Base-by-base conservation (phyloP, 2,329 filamentous ascomycete genomes). In the Paramyrothecium roridum region DNA sequence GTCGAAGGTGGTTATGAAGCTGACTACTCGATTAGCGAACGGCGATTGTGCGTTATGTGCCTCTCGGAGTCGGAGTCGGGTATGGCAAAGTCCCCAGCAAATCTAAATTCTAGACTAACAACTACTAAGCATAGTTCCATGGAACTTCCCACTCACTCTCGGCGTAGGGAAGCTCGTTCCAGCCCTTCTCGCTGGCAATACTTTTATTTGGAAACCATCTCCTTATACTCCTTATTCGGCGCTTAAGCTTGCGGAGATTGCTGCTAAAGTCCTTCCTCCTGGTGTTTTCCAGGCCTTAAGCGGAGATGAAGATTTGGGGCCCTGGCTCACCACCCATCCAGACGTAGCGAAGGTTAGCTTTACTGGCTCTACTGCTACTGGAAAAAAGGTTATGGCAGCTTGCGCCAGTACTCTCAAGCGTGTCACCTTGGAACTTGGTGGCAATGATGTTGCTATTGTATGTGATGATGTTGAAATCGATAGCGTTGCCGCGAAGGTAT, bases 291-390 rank as follows among this genome's bases (percentile, higher is more conserved):
- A 87, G 63, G 80, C 75, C 1, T 68, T 88, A 2, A 81, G 79
- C 54, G 85, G 85, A 16, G 81, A 82, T 50, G 84, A 87, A 59
- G 71, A 77, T 54, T 78, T 88, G 11, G 85, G 84, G 8, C 82
- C 80, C 1, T 76, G 75, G 76, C 69, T 88, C 56, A 85, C 82
- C 0, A 65, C 64, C 16, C 84, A 88, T 63, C 81, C 82, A 0
- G 81, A 74, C 45, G 77, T 87, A 54, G 76, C 78, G 56, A 87
- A 85, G 74, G 80, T 88, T 68, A 77, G 74, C 64, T 87, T 88
- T 70, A 87, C 85, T 0, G 84, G 85, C 10, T 85, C 81, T 16
- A 81, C 74, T 43, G 74, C 74, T 1, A 85, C 81, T 0, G 84
- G 84, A 11, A 86, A 85, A 73, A 80, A 77, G 67, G 78, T 87